Evolutionary conservation across 345 rosid genomes (phyloP), one percentile per base, ranked within the genome.

Genomic region (Reutealis trisperma): DNA sequence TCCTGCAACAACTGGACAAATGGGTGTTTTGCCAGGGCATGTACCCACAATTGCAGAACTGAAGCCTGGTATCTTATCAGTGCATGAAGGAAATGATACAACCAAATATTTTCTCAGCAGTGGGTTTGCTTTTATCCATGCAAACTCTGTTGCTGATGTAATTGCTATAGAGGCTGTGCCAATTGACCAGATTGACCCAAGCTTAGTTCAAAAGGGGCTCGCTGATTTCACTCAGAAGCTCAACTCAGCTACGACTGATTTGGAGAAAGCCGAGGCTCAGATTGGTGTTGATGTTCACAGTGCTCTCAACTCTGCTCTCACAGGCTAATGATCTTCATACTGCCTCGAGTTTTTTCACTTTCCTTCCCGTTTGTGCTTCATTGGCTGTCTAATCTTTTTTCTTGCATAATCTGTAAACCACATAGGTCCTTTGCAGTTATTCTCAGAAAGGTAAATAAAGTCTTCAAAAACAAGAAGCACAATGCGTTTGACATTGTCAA

Each of bases 11-110:
- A 90, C 96, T 2, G 96, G 97, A 64, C 97, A 95, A 70, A 93
- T 93, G 96, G 99, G 98, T 78, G 93, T 93, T 64, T 82, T 95
- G 79, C 98, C 98, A 0, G 96, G 96, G 72, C 97, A 92, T 63
- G 97, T 90, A 19, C 88, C 96, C 1, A 89, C 97, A 52, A 90
- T 95, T 63, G 89, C 96, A 25, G 99, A 95, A 89, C 83, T 93
- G 72, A 93, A 93, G 79, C 99, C 99, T 0, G 98, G 98, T 25
- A 75, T 93, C 70, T 74, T 95, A 83, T 88, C 98, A 0, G 99
- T 95, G 62, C 98, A 93, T 63, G 97, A 93, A 84, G 99, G 89
- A 49, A 93, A 85, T 63, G 89, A 91, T 61, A 73, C 78, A 24
- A 88, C 84, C 45, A 94, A 94, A 73, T 93, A 91, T 82, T 94